Evolutionary conservation across 2,329 filamentous ascomycete species (phyloP).

Genomic region (Aspergillus novofumigatus): DNA sequence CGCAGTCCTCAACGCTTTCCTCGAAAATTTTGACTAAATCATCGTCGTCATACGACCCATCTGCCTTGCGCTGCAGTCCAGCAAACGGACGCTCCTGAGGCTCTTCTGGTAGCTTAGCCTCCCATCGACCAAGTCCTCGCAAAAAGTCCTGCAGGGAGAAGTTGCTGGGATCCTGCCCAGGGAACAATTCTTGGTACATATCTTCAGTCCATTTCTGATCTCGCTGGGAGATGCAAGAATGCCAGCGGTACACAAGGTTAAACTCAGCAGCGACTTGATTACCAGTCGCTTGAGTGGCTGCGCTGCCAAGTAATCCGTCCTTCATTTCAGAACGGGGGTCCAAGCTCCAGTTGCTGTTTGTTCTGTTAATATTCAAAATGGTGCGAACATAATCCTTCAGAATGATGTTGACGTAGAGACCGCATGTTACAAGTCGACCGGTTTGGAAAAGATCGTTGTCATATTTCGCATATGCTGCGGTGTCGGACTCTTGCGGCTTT

Average conservation of each 20-base stretch:
- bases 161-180: conserved; percentile 31
- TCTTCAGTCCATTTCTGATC: conserved; percentile 61
- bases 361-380: conserved; percentile 58
- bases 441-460: conserved; percentile 51
- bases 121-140: conserved; percentile 38
- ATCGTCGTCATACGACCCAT: conserved; percentile 55
- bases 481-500: conserved; percentile 42
- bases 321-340: conserved; percentile 60
- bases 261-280: conserved; percentile 67
- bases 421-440: conserved; percentile 51
- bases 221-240: conserved; percentile 56
- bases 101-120: conserved; percentile 40
- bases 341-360: conserved; percentile 57
- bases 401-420: conserved; percentile 55
- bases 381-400: conserved; percentile 58
- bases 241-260: conserved; percentile 64
- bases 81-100: conserved; percentile 49
- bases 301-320: conserved; percentile 43
- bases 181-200: conserved; percentile 48
- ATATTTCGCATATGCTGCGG: conserved; percentile 33
- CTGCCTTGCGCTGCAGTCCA: conserved; percentile 43
- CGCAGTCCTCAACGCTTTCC: conserved; percentile 57
- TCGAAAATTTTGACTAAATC: conserved; percentile 56
- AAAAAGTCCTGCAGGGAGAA: conserved; percentile 39
- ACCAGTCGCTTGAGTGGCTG: conserved; percentile 54